Evolutionary conservation across 176 grass and related monocot genomes (phyloP).

Genomic region (Oryza glaberrima): DNA sequence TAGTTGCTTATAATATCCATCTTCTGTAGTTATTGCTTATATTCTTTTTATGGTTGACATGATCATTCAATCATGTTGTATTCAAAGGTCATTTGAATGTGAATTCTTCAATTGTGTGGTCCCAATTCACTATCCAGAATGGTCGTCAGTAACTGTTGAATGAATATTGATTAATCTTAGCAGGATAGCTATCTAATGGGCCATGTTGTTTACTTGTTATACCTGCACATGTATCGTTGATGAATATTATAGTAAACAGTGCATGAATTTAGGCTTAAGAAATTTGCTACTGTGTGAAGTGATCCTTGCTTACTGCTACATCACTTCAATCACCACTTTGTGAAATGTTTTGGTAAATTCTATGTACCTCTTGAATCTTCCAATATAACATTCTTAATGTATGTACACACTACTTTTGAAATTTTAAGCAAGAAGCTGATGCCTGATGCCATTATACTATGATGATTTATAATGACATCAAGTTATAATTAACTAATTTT

Average conservation of each 20-base stretch:
- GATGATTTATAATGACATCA: neutral
- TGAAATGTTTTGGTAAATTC: neutral
- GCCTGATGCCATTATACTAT: conserved; percentile 2
- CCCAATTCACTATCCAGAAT: neutral
- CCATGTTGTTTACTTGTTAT: neutral
- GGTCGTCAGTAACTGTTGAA: neutral
- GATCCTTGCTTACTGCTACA: neutral
- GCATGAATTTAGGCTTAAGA: neutral
- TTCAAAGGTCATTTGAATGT: neutral
- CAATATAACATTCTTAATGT: conserved; percentile 1
- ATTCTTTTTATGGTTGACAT: conserved; percentile 11
- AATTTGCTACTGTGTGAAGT: neutral
- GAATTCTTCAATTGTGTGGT: neutral
- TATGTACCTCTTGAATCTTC: neutral
- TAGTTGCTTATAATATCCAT: conserved; percentile 13
- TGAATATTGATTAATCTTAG: conserved; percentile 1
- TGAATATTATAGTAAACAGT: neutral
- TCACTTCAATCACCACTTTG: neutral
- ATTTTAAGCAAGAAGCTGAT: neutral
- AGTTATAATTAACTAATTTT: neutral
- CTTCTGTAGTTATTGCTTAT: conserved; percentile 7
- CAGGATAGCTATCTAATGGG: neutral
- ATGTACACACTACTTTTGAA: neutral
- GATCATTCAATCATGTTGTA: neutral
- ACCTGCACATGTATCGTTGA: neutral